These are phyloP conservation scores for Dorcoceras hygrometricum DNA, from an alignment of 257 asterid genomes.

Conservation along the genomic window DNA sequence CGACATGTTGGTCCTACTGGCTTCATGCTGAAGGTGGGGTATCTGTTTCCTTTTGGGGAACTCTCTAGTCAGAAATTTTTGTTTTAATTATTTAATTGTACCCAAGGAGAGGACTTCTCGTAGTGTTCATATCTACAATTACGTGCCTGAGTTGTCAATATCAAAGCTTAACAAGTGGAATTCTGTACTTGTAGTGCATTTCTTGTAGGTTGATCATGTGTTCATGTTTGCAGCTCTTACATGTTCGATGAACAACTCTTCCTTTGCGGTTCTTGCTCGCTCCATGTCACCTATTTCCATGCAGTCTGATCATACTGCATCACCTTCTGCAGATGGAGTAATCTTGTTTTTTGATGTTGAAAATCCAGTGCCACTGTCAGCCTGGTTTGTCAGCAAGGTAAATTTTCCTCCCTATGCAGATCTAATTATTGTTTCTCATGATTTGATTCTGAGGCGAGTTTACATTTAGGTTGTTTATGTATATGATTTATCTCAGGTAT, in stretches of 20 bases:
- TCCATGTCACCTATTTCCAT: conserved; percentile 23
- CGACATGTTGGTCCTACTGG: conserved; percentile 71
- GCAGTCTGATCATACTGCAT: conserved; percentile 32
- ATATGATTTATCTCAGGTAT: neutral
- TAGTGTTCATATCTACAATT: neutral
- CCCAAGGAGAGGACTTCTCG: neutral
- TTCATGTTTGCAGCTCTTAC: conserved; percentile 57
- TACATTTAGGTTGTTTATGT: neutral
- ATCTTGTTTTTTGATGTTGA: conserved; percentile 62
- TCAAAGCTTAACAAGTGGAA: neutral
- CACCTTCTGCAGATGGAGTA: conserved; percentile 44
- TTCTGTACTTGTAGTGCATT: neutral
- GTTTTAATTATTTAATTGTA: too few relatives aligned
- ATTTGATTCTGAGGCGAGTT: conserved; percentile 10
- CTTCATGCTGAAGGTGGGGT: conserved; percentile 70
- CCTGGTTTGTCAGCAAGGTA: conserved; percentile 86
- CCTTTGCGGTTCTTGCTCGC: conserved; percentile 76
- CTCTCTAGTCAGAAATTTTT: too few relatives aligned
- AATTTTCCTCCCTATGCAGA: conserved; percentile 8
- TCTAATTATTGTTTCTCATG: neutral
- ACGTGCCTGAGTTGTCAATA: too few relatives aligned
- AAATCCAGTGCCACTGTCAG: conserved; percentile 62
- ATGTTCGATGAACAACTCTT: conserved; percentile 56
- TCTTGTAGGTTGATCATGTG: conserved; percentile 20
- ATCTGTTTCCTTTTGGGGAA: conserved; percentile 12